Evolutionary conservation across 495 filamentous ascomycete genomes (phyloP).

Genomic region (Annulohypoxylon bovei): DNA sequence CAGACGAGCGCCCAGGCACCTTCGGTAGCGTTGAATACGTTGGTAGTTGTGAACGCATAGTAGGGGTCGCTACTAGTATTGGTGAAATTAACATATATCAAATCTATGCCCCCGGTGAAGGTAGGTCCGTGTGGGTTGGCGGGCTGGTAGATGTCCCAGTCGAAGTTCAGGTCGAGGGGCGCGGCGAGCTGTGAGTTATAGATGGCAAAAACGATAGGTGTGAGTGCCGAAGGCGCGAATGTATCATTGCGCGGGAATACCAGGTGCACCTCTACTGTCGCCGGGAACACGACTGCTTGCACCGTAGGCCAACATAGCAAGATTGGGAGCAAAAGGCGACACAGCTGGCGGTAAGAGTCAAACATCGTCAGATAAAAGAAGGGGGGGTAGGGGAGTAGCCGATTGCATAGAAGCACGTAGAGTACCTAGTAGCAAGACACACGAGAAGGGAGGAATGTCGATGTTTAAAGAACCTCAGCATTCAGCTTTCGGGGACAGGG

Average conservation of each 20-base stretch:
- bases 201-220: conserved; percentile 54
- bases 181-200: conserved; percentile 45
- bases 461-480: neutral
- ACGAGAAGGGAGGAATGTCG: neutral
- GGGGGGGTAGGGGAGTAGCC: no score
- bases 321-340: neutral
- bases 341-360: neutral
- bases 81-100: conserved; percentile 27
- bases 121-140: neutral
- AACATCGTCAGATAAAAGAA: neutral
- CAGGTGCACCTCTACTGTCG: conserved; percentile 49
- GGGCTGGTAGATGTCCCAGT: conserved; percentile 16
- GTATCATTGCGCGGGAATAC: conserved; percentile 56
- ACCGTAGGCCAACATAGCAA: neutral
- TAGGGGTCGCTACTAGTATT: conserved; percentile 40
- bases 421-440: neutral
- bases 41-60: conserved; percentile 19
- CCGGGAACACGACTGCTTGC: conserved; percentile 9
- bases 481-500: neutral
- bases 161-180: conserved; percentile 23
- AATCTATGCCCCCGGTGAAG: neutral
- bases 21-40: conserved; percentile 16
- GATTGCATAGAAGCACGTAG: neutral
- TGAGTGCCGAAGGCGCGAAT: conserved; percentile 46
- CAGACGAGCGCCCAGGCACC: conserved; percentile 34